phyloP scores from a whole-genome alignment of 2,329 filamentous ascomycete species.

The Lachnellula suecica region DNA sequence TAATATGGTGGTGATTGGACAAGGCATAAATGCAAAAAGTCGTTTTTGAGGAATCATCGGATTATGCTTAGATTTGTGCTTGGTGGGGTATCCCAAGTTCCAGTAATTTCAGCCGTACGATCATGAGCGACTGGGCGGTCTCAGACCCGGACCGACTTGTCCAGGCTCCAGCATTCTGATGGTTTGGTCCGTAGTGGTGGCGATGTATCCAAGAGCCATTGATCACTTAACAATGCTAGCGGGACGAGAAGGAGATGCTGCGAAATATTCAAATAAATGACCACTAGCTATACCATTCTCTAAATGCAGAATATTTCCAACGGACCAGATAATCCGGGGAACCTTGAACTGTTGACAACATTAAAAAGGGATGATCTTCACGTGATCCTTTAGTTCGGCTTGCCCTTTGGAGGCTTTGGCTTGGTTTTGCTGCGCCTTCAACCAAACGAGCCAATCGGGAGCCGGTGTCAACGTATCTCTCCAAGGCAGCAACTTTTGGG shows the following conservation, averaged over 20 bases:
- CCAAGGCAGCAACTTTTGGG: slow-evolving; percentile 27
- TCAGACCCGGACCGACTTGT: background rate
- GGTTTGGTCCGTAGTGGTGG: background rate
- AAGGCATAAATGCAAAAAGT: background rate
- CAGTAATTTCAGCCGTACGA: no score
- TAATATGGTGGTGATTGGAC: background rate
- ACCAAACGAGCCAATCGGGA: background rate
- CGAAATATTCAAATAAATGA: no score
- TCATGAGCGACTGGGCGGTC: background rate
- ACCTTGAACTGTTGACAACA: background rate
- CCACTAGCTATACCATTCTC: no score
- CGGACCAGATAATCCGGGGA: background rate
- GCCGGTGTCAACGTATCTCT: background rate
- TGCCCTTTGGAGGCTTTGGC: no score
- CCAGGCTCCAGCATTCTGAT: slow-evolving; percentile 9
- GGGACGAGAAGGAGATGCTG: background rate
- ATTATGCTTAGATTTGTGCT: no score
- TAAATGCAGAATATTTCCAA: background rate
- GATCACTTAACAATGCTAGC: background rate
- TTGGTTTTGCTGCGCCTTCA: background rate
- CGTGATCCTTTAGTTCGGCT: background rate
- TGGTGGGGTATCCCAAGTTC: no score
- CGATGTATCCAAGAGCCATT: background rate
- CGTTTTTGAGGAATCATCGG: background rate
- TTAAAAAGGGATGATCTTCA: background rate